These are phyloP conservation scores for Penicillium sp. DNA, from an alignment of 2,329 filamentous ascomycete genomes.

Conservation along the genomic window DNA sequence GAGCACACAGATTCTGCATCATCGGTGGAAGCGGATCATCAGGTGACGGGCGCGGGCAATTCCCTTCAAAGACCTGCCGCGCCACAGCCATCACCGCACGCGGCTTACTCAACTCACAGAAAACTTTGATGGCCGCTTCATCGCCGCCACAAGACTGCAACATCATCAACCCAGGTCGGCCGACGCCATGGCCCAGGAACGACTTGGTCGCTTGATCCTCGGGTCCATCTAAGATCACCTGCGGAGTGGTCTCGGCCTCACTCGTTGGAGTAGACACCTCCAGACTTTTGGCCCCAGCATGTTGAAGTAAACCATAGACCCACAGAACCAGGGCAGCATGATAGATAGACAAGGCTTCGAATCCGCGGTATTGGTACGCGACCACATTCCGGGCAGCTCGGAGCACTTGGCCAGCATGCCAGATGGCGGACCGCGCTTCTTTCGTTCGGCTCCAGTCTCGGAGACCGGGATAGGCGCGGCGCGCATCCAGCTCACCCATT, in stretches of 20 bases:
- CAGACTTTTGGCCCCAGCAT: constrained; percentile 8
- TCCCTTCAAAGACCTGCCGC: constrained; percentile 16
- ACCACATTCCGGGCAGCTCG: constrained; percentile 14
- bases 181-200: constrained; percentile 12
- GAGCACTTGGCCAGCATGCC: constrained; percentile 20
- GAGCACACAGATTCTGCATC: constrained; percentile 18
- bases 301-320: constrained; percentile 18
- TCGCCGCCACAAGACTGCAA: neutral
- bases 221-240: constrained; percentile 12
- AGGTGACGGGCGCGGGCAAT: constrained; percentile 13
- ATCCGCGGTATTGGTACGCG: constrained; percentile 15
- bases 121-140: neutral
- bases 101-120: constrained; percentile 17
- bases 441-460: constrained; percentile 20
- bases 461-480: constrained; percentile 16
- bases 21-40: constrained; percentile 17
- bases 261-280: constrained; percentile 9
- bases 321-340: constrained; percentile 18
- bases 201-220: constrained; percentile 2
- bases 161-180: constrained; percentile 16
- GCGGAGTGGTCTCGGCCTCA: constrained; percentile 3
- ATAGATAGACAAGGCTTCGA: constrained; percentile 19
- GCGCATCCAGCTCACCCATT: constrained; percentile 16
- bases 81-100: constrained; percentile 16
- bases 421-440: constrained; percentile 16